phyloP scores from a whole-genome alignment of 2,329 filamentous ascomycete species.

The Xylaria sp. region DNA sequence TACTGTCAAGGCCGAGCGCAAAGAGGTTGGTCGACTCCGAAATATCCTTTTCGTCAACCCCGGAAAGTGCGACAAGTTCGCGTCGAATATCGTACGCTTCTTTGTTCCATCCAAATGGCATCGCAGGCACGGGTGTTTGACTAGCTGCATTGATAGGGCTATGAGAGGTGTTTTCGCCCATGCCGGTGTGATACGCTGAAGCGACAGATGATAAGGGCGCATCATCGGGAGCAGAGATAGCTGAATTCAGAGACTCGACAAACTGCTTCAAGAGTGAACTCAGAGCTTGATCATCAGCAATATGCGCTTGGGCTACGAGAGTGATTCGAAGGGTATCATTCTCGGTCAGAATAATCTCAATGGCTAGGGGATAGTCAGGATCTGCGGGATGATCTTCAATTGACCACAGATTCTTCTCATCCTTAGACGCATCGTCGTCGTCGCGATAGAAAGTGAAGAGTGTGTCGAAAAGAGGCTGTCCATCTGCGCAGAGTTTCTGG shows the following conservation, averaged over 20 bases:
- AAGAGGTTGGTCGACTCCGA: slow-evolving; percentile 61
- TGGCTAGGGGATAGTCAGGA: slow-evolving; percentile 69
- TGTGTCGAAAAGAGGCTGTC: slow-evolving; percentile 65
- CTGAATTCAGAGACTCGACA: slow-evolving; percentile 26
- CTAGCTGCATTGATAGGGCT: not conserved
- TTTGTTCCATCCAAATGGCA: slow-evolving; percentile 54
- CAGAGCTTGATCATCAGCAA: slow-evolving; percentile 33
- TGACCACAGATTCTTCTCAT: slow-evolving; percentile 46
- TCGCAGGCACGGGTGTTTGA: not conserved
- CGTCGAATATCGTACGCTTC: slow-evolving; percentile 49
- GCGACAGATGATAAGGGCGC: not conserved
- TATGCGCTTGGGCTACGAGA: slow-evolving; percentile 50
- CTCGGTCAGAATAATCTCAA: slow-evolving; percentile 59
- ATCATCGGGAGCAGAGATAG: slow-evolving; percentile 21
- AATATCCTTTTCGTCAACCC: slow-evolving; percentile 47
- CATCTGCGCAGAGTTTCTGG: slow-evolving; percentile 66
- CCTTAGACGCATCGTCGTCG: slow-evolving; percentile 23
- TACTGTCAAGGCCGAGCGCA: slow-evolving; percentile 83
- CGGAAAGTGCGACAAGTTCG: slow-evolving; percentile 60
- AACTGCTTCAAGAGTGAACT: slow-evolving; percentile 38
- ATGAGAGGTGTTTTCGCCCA: not conserved
- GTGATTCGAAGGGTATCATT: slow-evolving; percentile 49
- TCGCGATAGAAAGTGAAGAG: slow-evolving; percentile 76
- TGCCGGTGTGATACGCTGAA: not conserved
- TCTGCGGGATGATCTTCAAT: slow-evolving; percentile 42